Base-by-base conservation (phyloP, 148 eudicot species). In the Selenicereus undatus region DNA sequence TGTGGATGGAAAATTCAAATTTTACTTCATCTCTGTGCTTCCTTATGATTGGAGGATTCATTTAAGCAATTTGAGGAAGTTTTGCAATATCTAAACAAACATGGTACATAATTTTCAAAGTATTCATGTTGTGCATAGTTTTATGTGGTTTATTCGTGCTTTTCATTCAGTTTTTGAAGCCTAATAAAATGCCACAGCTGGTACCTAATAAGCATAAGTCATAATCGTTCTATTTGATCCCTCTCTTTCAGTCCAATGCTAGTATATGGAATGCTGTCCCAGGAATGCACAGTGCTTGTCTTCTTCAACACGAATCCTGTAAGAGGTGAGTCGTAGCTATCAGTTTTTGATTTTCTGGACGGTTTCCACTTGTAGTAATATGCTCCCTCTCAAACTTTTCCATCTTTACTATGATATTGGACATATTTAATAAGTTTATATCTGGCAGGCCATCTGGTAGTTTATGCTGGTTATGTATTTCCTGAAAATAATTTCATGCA, bases 201-300 rank as follows among this genome's bases (percentile, higher is more conserved):
- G 26, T 43, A 30, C 60, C 30, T 58, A 60, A 32, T 73, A 18
- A 66, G n/a, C 75, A 24, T 77, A 32, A 29, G 10, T 71, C 54
- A 24, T 52, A 22, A 42, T 35, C 58, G 3, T n/a, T 62, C 10
- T 65, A 8, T 81, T 72, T 11, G 16, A 30, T 27, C 50, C 70
- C 81, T 84, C 45, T 70, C 71, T 22, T 76, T 21, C 62, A 85
- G 87, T 48, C 71, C 58, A 76, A 73, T 79, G 76, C 78, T 43
- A 73, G 76, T 14, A 71, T 51, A 48, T 52, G 83, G 76, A 51
- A 74, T 56, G 58, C 26, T 52, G 48, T 45, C 30, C 54, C 26
- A 10, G 70, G 58, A 75, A 69, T 54, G 60, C 81, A 56, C 74
- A 42, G 45, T 79, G 21, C 62, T 45, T 78, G 79, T 74, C 42